Evolutionary conservation across 2,329 filamentous ascomycete species (phyloP), one percentile per base, ranked within the genome.

Genomic region (Pseudogymnoascus sp.): DNA sequence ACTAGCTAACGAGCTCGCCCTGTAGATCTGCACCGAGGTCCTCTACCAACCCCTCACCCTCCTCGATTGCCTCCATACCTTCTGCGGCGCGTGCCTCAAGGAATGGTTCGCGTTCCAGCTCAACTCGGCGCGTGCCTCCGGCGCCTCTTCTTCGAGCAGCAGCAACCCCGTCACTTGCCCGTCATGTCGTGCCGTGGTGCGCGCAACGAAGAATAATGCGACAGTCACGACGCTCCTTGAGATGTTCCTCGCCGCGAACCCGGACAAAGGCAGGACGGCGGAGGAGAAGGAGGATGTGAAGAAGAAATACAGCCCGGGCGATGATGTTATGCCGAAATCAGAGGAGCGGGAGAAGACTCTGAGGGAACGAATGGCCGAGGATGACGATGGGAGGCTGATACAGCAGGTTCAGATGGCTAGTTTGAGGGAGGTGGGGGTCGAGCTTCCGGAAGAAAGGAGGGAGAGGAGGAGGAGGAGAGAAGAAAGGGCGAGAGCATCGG

Each of bases 21-120:
- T 64, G 5, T 69, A 97, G 93, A 99, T 99, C 72, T 99, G 95
- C 81, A 96, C 93, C 70, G 95, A 97, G 76, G 84, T 96, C 68
- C 86, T 96, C 67, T 96, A 91, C 77, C 90, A 96, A 75, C 92
- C 93, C 36, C 83, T 96, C 67, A 96, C 92, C 28, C 86, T 96
- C 60, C 89, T 96, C 75, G 91, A 96, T 79, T 96, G 92, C 74
- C 84, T 96, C 50, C 92, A 96, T 77, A 97, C 93, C 53, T 99
- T 96, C 76, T 99, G 95, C 79, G 95, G 93, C 67, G 89, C 90
- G 40, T 99, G 95, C 73, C 76, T 97, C 64, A 96, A 96, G 75
- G 91, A 96, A 79, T 99, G 95, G 95, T 99, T 97, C 74, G 79
- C 81, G 67, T 95, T 87, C 76, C 91, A 96, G 75, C 66, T 70